These are phyloP conservation scores for Xerocomus potaroensis DNA, from an alignment of 768 basidiomycete species.

Conservation along the genomic window DNA sequence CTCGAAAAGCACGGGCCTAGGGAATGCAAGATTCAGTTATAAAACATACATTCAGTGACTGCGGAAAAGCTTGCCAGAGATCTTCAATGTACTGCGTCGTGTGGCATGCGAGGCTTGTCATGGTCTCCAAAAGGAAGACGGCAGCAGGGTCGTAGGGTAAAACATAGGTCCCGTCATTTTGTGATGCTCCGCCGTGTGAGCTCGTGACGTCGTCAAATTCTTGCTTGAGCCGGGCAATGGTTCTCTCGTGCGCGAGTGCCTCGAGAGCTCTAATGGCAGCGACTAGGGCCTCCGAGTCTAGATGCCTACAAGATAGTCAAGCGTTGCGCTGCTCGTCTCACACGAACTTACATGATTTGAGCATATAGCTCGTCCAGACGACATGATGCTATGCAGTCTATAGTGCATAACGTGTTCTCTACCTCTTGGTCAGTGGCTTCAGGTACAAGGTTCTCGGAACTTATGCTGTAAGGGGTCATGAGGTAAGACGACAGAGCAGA, in stretches of 20 bases:
- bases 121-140: constrained; percentile 90
- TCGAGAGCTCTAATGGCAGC: constrained; percentile 85
- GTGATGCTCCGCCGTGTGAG: constrained; percentile 29
- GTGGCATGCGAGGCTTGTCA: constrained; percentile 84
- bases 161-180: constrained; percentile 45
- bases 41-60: not conserved
- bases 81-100: constrained; percentile 79
- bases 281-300: constrained; percentile 74
- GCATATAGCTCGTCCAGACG: constrained; percentile 90
- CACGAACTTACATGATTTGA: constrained; percentile 75
- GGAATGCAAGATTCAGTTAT: constrained; percentile 1
- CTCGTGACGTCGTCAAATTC: constrained; percentile 56
- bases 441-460: constrained; percentile 70
- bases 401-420: constrained; percentile 90
- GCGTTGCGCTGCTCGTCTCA: not conserved
- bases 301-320: constrained; percentile 48
- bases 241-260: constrained; percentile 85
- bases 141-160: constrained; percentile 94
- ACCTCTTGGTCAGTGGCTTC: constrained; percentile 90
- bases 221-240: constrained; percentile 71
- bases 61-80: constrained; percentile 60
- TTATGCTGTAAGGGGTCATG: constrained; percentile 86
- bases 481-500: constrained; percentile 94
- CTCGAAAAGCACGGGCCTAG: constrained; percentile 92
- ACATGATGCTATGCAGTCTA: constrained; percentile 94